A percentile compares a stretch with the other conserved stretches of the same genome.
phyloP scores from a whole-genome alignment of 2,329 filamentous ascomycete species.

The Aspergillus phoenicis region DNA sequence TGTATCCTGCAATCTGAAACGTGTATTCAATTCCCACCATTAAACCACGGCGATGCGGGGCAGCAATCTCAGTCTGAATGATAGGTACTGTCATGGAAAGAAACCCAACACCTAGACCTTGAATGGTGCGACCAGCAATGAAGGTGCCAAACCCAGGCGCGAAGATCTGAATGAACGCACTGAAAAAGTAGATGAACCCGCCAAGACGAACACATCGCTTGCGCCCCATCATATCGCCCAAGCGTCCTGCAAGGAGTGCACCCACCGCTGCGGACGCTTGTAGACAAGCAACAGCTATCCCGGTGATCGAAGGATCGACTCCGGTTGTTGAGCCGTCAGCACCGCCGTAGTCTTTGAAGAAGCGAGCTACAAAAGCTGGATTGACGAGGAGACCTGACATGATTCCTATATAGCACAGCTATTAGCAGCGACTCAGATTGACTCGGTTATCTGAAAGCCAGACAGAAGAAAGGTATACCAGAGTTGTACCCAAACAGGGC shows the following conservation, averaged over 20 bases:
- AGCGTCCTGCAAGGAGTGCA: too few relatives aligned
- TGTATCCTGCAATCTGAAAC: conserved; percentile 41
- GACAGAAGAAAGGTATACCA: conserved; percentile 26
- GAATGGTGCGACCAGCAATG: conserved; percentile 38
- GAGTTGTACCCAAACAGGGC: conserved; percentile 48
- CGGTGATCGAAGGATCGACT: conserved; percentile 43
- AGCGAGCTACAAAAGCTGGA: conserved; percentile 43
- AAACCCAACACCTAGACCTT: conserved; percentile 37
- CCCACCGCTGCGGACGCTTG: too few relatives aligned
- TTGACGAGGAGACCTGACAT: conserved; percentile 47
- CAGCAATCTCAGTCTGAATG: too few relatives aligned
- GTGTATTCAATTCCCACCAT: conserved; percentile 47
- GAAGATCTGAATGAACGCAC: conserved; percentile 42
- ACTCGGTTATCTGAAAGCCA: too few relatives aligned
- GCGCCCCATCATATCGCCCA: conserved; percentile 33
- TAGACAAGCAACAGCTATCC: conserved; percentile 41
- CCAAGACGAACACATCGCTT: conserved; percentile 42
- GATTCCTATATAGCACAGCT: conserved; percentile 31
- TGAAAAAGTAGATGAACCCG: conserved; percentile 42
- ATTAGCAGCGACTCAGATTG: too few relatives aligned
- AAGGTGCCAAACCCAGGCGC: conserved; percentile 39
- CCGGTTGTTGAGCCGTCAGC: conserved; percentile 32
- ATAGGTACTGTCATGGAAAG: too few relatives aligned
- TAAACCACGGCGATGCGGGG: too few relatives aligned
- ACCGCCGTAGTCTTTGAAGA: conserved; percentile 44